Base-by-base conservation (phyloP, 331 rosid genomes). In the Quercus lobata region DNA sequence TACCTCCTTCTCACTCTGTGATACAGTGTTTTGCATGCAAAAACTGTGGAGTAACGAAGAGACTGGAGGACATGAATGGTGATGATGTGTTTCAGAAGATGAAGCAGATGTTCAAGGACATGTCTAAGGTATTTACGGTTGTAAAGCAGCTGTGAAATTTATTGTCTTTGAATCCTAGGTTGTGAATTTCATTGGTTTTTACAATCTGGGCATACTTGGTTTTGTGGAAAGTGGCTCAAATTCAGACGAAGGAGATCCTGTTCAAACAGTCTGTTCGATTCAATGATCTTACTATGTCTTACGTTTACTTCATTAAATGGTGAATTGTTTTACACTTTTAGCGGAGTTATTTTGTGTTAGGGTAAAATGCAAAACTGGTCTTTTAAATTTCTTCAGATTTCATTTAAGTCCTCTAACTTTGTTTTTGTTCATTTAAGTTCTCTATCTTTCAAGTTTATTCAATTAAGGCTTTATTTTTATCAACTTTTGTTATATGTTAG, bases 171-270 rank as follows among this genome's bases (percentile, higher is more conserved):
- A 27, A 30, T 76, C 8, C 14, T 29, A 79, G 78, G 81, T 55
- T 75, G 44, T 68, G 74, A 46, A 74, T 55, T 8, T 30, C 37
- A 74, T 52, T 79, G 15, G 55, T 57, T 61, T 60, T 81, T 72
- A 25, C 49, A 75, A 73, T 65, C 27, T 79, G 80, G 83, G 65
- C 35, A 30, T 57, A 83, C n/a, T 79, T 81, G 57, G 79, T 70
- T 84, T 73, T 15, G 76, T 57, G 86, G 88, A 82, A 84, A 89
- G 89, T 89, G 78, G 89, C 83, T 75, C 79, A 79, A 41, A 80
- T 89, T 69, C 89, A 87, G 81, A 91, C 92, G n/a, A 88, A 84
- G 71, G 84, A 88, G 83, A 82, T 92, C 10, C 78, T 92, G 0
- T 89, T 91, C 4, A 87, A 89, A 71, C 94, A 93, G 75, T 93